Evolutionary conservation across 1,284 basidiomycete species (phyloP).

Genomic region (Boletus hoseneyae): DNA sequence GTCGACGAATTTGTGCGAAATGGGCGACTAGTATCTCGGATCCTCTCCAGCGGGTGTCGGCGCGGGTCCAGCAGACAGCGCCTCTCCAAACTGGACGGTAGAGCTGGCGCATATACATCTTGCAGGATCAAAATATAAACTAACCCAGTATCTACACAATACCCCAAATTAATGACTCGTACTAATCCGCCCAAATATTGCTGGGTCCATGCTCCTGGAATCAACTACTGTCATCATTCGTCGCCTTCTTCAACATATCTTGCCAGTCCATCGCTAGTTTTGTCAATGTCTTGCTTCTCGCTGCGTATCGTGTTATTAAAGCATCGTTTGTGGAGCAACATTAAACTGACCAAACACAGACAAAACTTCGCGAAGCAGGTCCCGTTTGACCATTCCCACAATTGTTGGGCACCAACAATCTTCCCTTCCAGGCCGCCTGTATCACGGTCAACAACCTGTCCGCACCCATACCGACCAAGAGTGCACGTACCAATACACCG

Average conservation of each 20-base stretch:
- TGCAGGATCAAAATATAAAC: neutral
- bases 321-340: neutral
- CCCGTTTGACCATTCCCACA: constrained; percentile 70
- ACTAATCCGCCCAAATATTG: neutral
- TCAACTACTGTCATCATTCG: constrained; percentile 41
- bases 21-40: neutral
- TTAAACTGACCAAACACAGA: constrained; percentile 62
- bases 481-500: constrained; percentile 70
- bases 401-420: constrained; percentile 66
- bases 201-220: too few species aligned
- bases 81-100: neutral
- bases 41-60: neutral
- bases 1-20: neutral
- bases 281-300: constrained; percentile 65
- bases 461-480: constrained; percentile 3
- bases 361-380: constrained; percentile 76
- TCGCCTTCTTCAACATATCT: constrained; percentile 64
- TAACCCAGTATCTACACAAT: neutral
- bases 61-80: neutral
- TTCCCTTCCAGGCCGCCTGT: constrained; percentile 67
- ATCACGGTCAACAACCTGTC: constrained; percentile 8
- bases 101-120: constrained; percentile 1
- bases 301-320: constrained; percentile 36
- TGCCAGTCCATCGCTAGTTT: constrained; percentile 78
- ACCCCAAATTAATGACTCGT: neutral